Conservation (phyloP, 345 rosid species). For the Abelmoschus esculentus region DNA sequence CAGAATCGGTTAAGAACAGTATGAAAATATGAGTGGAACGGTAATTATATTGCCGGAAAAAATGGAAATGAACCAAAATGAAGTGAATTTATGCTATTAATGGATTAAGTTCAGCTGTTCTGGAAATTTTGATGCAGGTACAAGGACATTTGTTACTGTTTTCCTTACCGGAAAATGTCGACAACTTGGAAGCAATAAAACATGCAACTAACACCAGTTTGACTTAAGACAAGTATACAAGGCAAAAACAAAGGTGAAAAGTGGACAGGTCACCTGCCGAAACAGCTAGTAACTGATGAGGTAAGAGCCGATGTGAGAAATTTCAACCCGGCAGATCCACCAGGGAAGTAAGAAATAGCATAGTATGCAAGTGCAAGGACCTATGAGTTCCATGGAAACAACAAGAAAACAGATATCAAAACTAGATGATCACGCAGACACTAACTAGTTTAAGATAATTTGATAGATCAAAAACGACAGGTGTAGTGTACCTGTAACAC, state of each 20-base stretch:
- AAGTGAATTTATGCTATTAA: background rate
- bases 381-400: conserved; percentile 21
- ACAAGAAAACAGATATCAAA: background rate
- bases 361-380: conserved; percentile 60
- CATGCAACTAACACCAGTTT: background rate
- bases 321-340: conserved; percentile 60
- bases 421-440: background rate
- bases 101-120: background rate
- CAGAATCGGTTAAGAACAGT: background rate
- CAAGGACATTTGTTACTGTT: background rate
- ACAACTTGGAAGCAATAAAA: background rate
- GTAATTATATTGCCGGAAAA: background rate
- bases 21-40: background rate
- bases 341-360: conserved; percentile 70
- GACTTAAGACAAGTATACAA: background rate
- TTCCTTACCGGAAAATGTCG: background rate
- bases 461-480: background rate
- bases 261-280: conserved; percentile 38
- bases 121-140: background rate
- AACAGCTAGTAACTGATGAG: conserved; percentile 48
- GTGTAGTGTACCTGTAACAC: conserved; percentile 57
- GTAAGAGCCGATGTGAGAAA: conserved; percentile 51
- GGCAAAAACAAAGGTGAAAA: background rate
- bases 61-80: background rate
- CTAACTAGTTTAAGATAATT: background rate